phyloP scores from a whole-genome alignment of 2,329 filamentous ascomycete species.

The Cryphonectria radicalis region DNA sequence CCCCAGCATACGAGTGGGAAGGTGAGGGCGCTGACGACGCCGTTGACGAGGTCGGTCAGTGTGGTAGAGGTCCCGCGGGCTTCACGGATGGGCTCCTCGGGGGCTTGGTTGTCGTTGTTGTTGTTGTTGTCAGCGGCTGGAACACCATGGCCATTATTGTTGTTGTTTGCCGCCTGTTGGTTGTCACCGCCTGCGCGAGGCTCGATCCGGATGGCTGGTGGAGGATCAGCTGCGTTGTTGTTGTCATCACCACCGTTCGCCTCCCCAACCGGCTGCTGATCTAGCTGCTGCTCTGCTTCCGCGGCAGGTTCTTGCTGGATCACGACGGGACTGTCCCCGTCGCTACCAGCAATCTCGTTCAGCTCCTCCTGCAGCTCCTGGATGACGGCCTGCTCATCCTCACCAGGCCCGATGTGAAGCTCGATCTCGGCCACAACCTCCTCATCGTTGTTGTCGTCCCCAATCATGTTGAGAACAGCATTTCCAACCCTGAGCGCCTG shows the following conservation, averaged over 20 bases:
- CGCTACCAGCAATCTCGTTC: conserved; percentile 33
- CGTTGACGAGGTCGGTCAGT: conserved; percentile 52
- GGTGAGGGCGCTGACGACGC: conserved; percentile 63
- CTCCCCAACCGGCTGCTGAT: conserved; percentile 16
- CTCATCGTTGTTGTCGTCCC: conserved; percentile 41
- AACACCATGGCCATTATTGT: conserved; percentile 27
- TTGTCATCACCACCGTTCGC: conserved; percentile 15
- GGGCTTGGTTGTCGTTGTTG: conserved; percentile 30
- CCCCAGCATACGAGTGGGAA: conserved; percentile 81
- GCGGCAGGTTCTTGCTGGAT: conserved; percentile 15
- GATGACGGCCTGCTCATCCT: conserved; percentile 37
- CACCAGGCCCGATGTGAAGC: conserved; percentile 39
- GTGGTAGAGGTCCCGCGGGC: conserved; percentile 38
- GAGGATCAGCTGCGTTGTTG: conserved; percentile 20
- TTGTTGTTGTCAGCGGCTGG: conserved; percentile 29
- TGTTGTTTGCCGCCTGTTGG: conserved; percentile 12
- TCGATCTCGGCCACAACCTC: conserved; percentile 33
- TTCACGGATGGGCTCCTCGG: conserved; percentile 30
- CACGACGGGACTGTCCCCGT: conserved; percentile 15
- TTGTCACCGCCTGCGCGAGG: conserved; percentile 17
- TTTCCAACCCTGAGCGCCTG: conserved; percentile 32
- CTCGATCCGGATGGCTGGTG: conserved; percentile 19
- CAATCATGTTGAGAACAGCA: conserved; percentile 34
- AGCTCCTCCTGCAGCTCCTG: conserved; percentile 36
- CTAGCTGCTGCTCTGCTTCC: conserved; percentile 10